phyloP scores from a whole-genome alignment of 495 filamentous ascomycete species.

The Hyaloscypha finlandica region DNA sequence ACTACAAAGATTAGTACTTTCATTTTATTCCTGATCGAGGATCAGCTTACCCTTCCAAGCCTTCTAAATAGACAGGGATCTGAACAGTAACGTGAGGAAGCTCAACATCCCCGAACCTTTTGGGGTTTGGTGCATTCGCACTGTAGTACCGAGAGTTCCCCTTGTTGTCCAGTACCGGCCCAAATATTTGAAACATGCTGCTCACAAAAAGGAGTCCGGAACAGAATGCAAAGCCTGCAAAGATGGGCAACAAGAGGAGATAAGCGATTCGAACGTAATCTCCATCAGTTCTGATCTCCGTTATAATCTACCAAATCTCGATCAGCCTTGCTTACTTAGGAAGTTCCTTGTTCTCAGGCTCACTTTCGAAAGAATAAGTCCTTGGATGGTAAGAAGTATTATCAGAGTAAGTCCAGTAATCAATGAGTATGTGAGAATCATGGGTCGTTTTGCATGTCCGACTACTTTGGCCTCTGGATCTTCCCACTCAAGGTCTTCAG shows the following conservation, averaged over 20 bases:
- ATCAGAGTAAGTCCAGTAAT: conserved; percentile 18
- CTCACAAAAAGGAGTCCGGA: neutral
- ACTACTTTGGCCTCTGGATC: conserved; percentile 36
- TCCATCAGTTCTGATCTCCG: neutral
- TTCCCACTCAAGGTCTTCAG: conserved; percentile 10
- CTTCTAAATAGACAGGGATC: neutral
- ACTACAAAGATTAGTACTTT: neutral
- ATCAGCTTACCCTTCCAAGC: neutral
- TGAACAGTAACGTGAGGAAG: neutral
- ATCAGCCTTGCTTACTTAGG: neutral
- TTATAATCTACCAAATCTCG: neutral
- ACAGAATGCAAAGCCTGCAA: conserved; percentile 1
- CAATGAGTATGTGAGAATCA: conserved; percentile 33
- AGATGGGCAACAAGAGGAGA: neutral
- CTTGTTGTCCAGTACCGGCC: neutral
- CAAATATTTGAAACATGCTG: neutral
- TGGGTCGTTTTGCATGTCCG: conserved; percentile 35
- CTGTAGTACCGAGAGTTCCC: conserved; percentile 3
- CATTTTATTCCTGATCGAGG: neutral
- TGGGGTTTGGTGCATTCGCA: neutral
- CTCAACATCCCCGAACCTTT: neutral
- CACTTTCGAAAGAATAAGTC: conserved; percentile 26
- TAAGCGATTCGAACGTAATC: neutral
- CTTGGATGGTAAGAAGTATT: conserved; percentile 6
- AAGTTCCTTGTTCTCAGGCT: neutral